A percentile compares a stretch with the other conserved stretches of the same genome.
Conservation (phyloP, 768 basidiomycete genomes). For the Phylloporus arenicola region DNA sequence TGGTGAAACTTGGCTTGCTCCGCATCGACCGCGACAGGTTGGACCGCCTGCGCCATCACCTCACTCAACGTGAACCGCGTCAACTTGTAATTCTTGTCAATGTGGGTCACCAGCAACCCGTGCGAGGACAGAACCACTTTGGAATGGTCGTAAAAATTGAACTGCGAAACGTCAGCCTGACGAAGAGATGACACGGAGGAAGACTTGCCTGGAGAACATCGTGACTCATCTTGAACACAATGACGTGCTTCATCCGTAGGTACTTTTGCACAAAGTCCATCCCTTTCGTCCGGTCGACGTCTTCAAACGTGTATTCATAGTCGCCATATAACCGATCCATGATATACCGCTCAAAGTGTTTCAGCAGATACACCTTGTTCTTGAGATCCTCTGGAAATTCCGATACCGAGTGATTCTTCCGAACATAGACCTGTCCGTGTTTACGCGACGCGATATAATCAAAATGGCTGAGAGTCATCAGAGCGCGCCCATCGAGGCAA, state of each 20-base stretch:
- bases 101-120: conserved; percentile 78
- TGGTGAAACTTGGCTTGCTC: conserved; percentile 58
- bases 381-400: conserved; percentile 78
- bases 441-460: conserved; percentile 77
- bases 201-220: conserved; percentile 85
- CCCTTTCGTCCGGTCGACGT: conserved; percentile 60
- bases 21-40: conserved; percentile 38
- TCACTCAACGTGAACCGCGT: conserved; percentile 68
- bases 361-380: conserved; percentile 86
- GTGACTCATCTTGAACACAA: conserved; percentile 94
- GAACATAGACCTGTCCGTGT: conserved; percentile 61
- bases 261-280: conserved; percentile 98
- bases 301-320: conserved; percentile 77
- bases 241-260: conserved; percentile 93
- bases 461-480: conserved; percentile 56
- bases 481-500: background rate
- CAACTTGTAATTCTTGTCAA: conserved; percentile 82
- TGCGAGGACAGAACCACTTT: conserved; percentile 85
- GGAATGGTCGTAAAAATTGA: conserved; percentile 98
- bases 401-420: conserved; percentile 65
- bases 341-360: conserved; percentile 94
- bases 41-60: conserved; percentile 55
- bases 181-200: background rate
- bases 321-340: conserved; percentile 84
- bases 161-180: conserved; percentile 41